phyloP scores from a whole-genome alignment of 192 early-diverging fungal genomes.

The Podochytrium sp. region DNA sequence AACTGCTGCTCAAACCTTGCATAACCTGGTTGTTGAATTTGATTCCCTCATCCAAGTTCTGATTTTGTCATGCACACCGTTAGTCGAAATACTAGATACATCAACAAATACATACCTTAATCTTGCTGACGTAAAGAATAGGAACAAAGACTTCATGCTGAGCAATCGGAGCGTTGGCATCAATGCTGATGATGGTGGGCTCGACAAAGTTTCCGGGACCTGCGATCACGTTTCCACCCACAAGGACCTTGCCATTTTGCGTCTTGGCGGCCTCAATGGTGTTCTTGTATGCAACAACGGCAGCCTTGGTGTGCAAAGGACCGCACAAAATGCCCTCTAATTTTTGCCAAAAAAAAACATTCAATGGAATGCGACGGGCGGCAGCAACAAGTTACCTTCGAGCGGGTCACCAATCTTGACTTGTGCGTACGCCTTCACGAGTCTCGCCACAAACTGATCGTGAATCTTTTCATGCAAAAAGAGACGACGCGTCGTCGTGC shows the following conservation, averaged over 20 bases:
- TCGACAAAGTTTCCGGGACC: conserved; percentile 87
- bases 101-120: conserved; percentile 31
- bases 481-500: conserved; percentile 90
- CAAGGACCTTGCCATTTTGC: conserved; percentile 85
- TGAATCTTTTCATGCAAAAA: conserved; percentile 88
- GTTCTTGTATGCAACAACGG: conserved; percentile 74
- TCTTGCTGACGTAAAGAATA: conserved; percentile 51
- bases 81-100: not conserved
- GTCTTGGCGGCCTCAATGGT: conserved; percentile 78
- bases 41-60: conserved; percentile 82
- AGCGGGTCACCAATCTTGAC: conserved; percentile 89
- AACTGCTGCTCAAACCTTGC: conserved; percentile 83
- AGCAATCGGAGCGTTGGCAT: conserved; percentile 74
- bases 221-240: conserved; percentile 79
- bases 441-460: conserved; percentile 77
- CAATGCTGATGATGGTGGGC: conserved; percentile 88
- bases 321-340: conserved; percentile 80
- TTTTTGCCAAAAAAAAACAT: not conserved
- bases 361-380: not conserved
- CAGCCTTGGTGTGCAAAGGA: conserved; percentile 86
- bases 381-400: conserved; percentile 34
- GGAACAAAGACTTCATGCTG: conserved; percentile 96
- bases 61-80: not conserved
- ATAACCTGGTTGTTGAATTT: conserved; percentile 84
- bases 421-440: conserved; percentile 84